Base-by-base conservation (phyloP, 306 rosid genomes). In the Inga leiocalycina region DNA sequence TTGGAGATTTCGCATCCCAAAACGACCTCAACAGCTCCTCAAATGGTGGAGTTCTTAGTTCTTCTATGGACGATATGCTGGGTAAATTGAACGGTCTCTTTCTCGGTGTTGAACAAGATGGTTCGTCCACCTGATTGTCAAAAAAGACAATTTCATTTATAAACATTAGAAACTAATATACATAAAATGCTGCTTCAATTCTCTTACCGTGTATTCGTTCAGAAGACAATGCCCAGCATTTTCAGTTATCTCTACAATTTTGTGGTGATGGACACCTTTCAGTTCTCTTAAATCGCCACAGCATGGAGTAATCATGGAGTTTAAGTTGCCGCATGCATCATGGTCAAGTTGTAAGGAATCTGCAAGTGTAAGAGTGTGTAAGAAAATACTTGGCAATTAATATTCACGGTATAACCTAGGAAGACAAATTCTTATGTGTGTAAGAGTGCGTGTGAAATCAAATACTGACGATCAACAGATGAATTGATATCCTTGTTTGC, bases 41-140 rank as follows among this genome's bases (percentile, higher is more conserved):
- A 78, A 97, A 97, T 52, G 95, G 88, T 8, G 98, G 99, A 78
- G 98, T 97, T 88, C 90, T 86, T 39, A 97, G 91, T 75, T 97
- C 99, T 87, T 97, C 99, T 52, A 97, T 90, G 37, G 99, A 92
- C 46, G 90, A 86, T 62, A 90, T 83, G 65, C 95, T 92, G 0
- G 98, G 98, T 78, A 97, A 89, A 88, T 92, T 94, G 89, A 97
- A 92, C 32, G 90, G 86, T 83, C 99, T 92, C 85, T 90, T 91
- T 85, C 90, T 91, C 8, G 98, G 99, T n/a, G 97, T 97, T 76
- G 99, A 97, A 89, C 99, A 97, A 61, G 99, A 97, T 79, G 98
- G 97, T 88, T 94, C 98, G 34, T 97, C 98, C 66, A 97, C 97
- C 99, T 97, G 84, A 4, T 78, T 39, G 74, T 75, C 57, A 56